Percentiles rank a stretch among this genome's conserved stretches.
Conservation (phyloP, 345 rosid genomes). For the Punica granatum region DNA sequence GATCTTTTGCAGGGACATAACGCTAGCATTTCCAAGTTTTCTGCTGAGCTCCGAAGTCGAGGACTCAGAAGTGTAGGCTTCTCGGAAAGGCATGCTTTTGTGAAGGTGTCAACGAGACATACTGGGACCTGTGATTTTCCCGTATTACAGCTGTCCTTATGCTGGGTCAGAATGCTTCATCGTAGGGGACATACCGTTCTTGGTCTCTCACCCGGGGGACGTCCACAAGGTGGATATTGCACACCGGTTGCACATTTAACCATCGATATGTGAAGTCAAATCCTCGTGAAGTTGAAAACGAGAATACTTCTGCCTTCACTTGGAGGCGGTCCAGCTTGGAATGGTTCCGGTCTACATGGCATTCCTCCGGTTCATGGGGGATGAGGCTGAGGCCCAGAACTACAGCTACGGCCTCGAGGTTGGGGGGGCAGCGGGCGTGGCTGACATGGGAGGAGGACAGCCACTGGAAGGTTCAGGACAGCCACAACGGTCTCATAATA, state of each 20-base stretch:
- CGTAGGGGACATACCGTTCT: constrained; percentile 52
- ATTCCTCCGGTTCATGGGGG: constrained; percentile 88
- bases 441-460: constrained; percentile 87
- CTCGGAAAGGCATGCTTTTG: not conserved
- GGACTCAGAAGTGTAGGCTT: constrained; percentile 35
- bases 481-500: constrained; percentile 77
- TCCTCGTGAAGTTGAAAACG: constrained; percentile 76
- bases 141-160: constrained; percentile 64
- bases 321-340: constrained; percentile 88
- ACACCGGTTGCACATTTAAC: constrained; percentile 71
- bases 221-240: constrained; percentile 83
- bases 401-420: constrained; percentile 83
- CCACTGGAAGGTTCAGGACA: constrained; percentile 81
- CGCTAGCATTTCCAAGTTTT: constrained; percentile 72
- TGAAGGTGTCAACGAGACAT: not conserved
- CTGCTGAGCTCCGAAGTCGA: constrained; percentile 49
- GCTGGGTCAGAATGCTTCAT: constrained; percentile 66
- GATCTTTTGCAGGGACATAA: constrained; percentile 60
- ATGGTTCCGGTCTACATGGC: constrained; percentile 86
- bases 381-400: constrained; percentile 73
- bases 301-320: constrained; percentile 84
- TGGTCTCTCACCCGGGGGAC: constrained; percentile 66
- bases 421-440: constrained; percentile 73
- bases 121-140: constrained; percentile 50
- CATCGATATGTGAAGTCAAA: constrained; percentile 80